phyloP scores from a whole-genome alignment of 352 stramenopile species.

The Phytophthora fragariae region DNA sequence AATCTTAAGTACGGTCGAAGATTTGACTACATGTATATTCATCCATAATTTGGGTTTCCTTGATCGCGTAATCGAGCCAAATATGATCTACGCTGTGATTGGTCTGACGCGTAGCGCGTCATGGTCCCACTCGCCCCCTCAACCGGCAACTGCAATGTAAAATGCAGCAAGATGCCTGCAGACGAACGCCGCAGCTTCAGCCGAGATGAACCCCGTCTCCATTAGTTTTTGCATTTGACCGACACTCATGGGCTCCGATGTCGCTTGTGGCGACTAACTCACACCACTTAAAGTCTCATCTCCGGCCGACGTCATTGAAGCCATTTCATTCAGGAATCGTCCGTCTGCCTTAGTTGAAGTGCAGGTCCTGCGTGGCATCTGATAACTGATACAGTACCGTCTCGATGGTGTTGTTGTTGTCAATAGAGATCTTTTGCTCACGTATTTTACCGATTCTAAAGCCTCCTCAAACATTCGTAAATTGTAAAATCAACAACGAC shows the following conservation, averaged over 20 bases:
- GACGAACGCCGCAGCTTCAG: background rate
- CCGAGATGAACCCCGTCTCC: background rate
- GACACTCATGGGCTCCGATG: background rate
- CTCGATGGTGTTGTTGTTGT: background rate
- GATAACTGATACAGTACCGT: background rate
- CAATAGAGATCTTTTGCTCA: no score
- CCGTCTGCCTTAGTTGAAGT: constrained; percentile 23
- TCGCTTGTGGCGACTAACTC: background rate
- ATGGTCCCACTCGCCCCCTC: background rate
- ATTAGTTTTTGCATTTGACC: background rate
- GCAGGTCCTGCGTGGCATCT: constrained; percentile 24
- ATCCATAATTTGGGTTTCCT: no score
- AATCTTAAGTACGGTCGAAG: no score
- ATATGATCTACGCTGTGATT: no score
- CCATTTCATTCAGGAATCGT: constrained; percentile 1
- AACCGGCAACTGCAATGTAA: constrained; percentile 3
- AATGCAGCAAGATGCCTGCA: background rate
- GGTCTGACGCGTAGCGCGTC: no score
- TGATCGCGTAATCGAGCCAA: no score
- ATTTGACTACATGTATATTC: no score
- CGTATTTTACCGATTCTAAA: no score
- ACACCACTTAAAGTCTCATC: constrained; percentile 8
- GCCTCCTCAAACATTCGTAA: no score
- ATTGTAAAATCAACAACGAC: no score
- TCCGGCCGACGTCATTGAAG: constrained; percentile 4